Conservation (phyloP, 202 grass and related monocot genomes). For the Eragrostis tef region DNA sequence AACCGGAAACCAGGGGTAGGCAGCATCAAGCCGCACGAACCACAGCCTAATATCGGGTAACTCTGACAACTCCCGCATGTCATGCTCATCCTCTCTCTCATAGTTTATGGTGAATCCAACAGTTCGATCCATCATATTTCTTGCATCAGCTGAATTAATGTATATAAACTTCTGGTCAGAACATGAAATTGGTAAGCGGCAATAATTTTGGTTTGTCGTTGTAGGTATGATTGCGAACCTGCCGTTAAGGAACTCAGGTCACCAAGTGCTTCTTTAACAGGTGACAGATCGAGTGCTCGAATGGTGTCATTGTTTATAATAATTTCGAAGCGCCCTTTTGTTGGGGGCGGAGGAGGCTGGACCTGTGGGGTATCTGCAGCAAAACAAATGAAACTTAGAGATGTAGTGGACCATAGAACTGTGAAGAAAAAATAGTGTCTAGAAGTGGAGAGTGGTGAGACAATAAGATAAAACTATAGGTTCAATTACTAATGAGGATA, state of each 20-base stretch:
- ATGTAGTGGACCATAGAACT: neutral
- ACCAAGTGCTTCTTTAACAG: slow-evolving; percentile 53
- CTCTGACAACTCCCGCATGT: slow-evolving; percentile 73
- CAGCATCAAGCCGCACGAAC: slow-evolving; percentile 87
- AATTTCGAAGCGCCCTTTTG: slow-evolving; percentile 72
- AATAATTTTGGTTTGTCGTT: neutral
- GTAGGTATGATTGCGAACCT: slow-evolving; percentile 43
- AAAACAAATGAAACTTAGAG: neutral
- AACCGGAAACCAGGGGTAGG: slow-evolving; percentile 88
- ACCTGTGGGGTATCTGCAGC: slow-evolving; percentile 57
- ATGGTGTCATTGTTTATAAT: slow-evolving; percentile 62
- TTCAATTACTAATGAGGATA: neutral
- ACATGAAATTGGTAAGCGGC: neutral
- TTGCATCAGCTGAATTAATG: slow-evolving; percentile 56
- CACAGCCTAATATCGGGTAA: slow-evolving; percentile 79
- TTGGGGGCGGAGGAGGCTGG: slow-evolving; percentile 70
- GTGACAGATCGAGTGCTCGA: slow-evolving; percentile 60
- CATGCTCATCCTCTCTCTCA: slow-evolving; percentile 77
- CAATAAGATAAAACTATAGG: neutral
- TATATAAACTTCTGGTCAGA: neutral
- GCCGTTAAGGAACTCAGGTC: slow-evolving; percentile 48
- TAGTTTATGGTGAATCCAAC: slow-evolving; percentile 92
- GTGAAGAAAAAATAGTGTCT: neutral
- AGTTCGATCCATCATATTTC: slow-evolving; percentile 63
- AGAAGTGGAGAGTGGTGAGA: neutral